These are phyloP conservation scores for Botrytis squamosa DNA, from an alignment of 2,329 filamentous ascomycete species.

Conservation along the genomic window DNA sequence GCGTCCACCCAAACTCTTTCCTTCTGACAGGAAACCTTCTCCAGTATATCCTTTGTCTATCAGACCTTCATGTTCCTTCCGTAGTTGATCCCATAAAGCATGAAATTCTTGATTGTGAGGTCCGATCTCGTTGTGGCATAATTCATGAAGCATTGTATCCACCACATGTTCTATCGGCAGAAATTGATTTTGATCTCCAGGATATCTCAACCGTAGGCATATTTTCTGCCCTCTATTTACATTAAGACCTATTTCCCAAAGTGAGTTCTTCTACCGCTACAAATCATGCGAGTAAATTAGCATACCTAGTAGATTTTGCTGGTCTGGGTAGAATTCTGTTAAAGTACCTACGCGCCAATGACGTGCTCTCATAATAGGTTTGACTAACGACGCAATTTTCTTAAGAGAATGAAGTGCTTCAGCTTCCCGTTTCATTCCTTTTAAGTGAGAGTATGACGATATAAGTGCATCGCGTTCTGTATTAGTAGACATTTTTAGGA, in stretches of 20 bases:
- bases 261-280: neutral
- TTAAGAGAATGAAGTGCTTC: constrained; percentile 62
- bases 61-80: constrained; percentile 79
- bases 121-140: constrained; percentile 82
- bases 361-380: constrained; percentile 89
- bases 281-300: neutral
- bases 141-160: constrained; percentile 92
- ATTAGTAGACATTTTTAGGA: constrained; percentile 5
- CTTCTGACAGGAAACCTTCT: constrained; percentile 79
- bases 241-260: constrained; percentile 63
- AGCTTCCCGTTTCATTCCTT: constrained; percentile 47
- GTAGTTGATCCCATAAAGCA: constrained; percentile 82
- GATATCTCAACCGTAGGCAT: constrained; percentile 75
- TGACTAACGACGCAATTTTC: constrained; percentile 83
- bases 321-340: constrained; percentile 79
- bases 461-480: constrained; percentile 47
- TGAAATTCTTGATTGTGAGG: constrained; percentile 83
- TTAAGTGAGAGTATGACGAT: constrained; percentile 52
- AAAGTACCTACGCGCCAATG: constrained; percentile 77
- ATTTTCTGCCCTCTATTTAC: constrained; percentile 75
- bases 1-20: constrained; percentile 69
- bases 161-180: constrained; percentile 75
- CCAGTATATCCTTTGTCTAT: constrained; percentile 82
- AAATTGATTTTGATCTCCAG: constrained; percentile 73
- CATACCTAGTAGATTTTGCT: constrained; percentile 69